Evolutionary conservation across 306 rosid species (phyloP).

Genomic region (Quercus suber): DNA sequence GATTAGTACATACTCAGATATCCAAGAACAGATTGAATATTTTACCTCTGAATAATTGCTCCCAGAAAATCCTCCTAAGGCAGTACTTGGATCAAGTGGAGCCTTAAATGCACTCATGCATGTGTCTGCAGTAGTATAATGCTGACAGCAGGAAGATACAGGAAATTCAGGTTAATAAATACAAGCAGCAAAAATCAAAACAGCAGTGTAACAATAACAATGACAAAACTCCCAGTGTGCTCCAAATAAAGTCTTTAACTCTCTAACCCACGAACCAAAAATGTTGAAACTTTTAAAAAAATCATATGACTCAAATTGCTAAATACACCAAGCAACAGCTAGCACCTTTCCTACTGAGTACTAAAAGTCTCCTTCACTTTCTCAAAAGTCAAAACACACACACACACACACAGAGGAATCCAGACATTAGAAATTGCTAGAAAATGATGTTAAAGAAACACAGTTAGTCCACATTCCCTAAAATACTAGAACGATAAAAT

Average conservation of each 20-base stretch:
- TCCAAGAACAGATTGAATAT: background rate
- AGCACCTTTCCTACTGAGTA: no score
- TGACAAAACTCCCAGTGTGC: background rate
- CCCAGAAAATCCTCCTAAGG: conserved; percentile 91
- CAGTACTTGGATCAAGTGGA: conserved; percentile 92
- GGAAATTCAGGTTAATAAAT: conserved; percentile 24
- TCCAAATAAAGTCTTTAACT: background rate
- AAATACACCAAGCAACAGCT: no score
- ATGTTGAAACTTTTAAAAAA: background rate
- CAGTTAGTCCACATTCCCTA: no score
- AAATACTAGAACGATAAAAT: no score
- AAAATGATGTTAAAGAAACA: background rate
- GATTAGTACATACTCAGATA: conserved; percentile 25
- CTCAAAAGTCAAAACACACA: background rate
- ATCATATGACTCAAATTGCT: no score
- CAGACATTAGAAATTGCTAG: background rate
- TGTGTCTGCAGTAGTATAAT: conserved; percentile 80
- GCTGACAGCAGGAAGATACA: conserved; percentile 49
- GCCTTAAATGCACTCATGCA: conserved; percentile 97
- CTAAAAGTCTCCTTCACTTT: background rate
- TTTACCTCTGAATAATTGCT: conserved; percentile 84
- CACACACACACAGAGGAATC: background rate
- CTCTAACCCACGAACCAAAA: background rate
- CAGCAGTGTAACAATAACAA: background rate
- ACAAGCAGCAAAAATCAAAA: conserved; percentile 7